Evolutionary conservation across 192 early-diverging fungal genomes (phyloP).

Genomic region (Anaeromyces robustus): DNA sequence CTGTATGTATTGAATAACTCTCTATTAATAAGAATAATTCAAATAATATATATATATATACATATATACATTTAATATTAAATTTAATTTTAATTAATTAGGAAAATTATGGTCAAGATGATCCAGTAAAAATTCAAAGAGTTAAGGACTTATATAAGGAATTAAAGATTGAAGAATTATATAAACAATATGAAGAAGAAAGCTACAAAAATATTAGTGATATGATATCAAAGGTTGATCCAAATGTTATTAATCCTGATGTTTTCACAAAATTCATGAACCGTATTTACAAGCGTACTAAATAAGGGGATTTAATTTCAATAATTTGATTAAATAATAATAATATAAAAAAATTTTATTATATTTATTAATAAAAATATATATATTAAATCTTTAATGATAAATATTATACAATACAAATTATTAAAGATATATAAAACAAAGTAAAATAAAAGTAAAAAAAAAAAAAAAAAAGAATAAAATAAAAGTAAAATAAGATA

Average conservation of each 20-base stretch:
- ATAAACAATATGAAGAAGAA: constrained; percentile 79
- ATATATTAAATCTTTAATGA: too few relatives aligned
- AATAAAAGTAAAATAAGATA: too few relatives aligned
- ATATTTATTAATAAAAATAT: too few relatives aligned
- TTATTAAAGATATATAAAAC: too few relatives aligned
- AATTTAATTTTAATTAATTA: constrained; percentile 11
- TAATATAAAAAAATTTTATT: too few relatives aligned
- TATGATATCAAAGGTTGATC: constrained; percentile 70
- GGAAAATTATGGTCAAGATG: constrained; percentile 85
- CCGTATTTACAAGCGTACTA: constrained; percentile 87
- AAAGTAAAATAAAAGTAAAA: too few relatives aligned
- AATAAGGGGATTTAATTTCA: constrained; percentile 32
- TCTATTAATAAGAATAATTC: not conserved
- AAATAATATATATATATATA: constrained; percentile 1
- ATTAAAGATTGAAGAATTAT: constrained; percentile 59
- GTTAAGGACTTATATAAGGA: constrained; percentile 78
- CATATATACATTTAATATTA: not conserved
- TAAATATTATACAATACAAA: too few relatives aligned
- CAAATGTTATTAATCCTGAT: constrained; percentile 56
- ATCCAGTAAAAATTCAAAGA: constrained; percentile 51
- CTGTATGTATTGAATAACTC: constrained; percentile 42
- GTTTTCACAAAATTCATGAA: constrained; percentile 87
- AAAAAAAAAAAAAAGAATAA: too few relatives aligned
- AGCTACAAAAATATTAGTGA: constrained; percentile 51
- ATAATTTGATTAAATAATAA: not conserved